Percentiles rank a stretch among this genome's conserved stretches.
Conservation (phyloP, 371 early-diverging fungal species). For the Lichtheimia ramosa region DNA sequence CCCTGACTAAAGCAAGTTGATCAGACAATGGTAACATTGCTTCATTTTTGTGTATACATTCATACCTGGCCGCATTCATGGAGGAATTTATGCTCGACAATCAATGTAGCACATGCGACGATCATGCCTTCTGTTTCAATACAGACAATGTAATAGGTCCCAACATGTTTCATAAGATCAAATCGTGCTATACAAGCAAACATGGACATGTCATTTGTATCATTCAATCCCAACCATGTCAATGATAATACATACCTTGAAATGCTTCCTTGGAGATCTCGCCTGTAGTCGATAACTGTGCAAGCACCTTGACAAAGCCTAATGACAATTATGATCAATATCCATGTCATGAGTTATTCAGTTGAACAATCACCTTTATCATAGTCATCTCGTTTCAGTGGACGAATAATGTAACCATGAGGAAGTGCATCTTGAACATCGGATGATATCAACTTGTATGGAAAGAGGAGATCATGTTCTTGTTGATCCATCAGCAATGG, state of each 20-base stretch:
- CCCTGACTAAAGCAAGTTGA: conserved; percentile 39
- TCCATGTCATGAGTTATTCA: too few relatives aligned
- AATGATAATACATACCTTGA: too few relatives aligned
- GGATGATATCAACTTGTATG: conserved; percentile 64
- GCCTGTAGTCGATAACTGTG: conserved; percentile 10
- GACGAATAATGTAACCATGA: conserved; percentile 73
- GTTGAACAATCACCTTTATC: conserved; percentile 37
- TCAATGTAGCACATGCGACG: conserved; percentile 89
- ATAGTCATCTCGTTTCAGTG: conserved; percentile 77
- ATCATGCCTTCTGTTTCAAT: conserved; percentile 67
- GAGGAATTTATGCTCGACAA: conserved; percentile 94
- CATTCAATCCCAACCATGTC: too few relatives aligned
- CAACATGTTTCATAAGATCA: conserved; percentile 58
- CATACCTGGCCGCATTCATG: conserved; percentile 78
- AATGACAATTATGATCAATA: neutral
- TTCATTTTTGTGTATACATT: neutral
- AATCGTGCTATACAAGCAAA: conserved; percentile 55
- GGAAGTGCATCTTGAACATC: conserved; percentile 64
- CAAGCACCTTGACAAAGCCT: conserved; percentile 13
- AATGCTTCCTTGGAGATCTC: conserved; percentile 38
- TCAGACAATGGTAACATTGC: neutral
- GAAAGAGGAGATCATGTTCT: conserved; percentile 53
- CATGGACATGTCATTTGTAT: neutral
- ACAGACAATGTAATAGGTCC: conserved; percentile 72
- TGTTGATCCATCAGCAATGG: conserved; percentile 1